Conservation (phyloP, 305 asterid genomes). For the Plantago lanceolata region DNA sequence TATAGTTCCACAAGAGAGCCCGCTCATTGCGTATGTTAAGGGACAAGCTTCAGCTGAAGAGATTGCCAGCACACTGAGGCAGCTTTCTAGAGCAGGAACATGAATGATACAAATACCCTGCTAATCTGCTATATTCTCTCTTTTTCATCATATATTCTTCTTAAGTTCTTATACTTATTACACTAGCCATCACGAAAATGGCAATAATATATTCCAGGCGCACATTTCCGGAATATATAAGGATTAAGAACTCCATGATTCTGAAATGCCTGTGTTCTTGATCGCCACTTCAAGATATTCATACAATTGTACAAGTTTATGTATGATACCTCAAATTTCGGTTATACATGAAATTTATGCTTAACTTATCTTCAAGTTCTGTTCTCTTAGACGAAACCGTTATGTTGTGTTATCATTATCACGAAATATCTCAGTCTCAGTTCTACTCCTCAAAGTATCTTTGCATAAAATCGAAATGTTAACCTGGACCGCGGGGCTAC, state of each 20-base stretch:
- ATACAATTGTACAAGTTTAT: background rate
- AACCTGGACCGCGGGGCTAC: too few species aligned
- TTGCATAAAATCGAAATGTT: too few species aligned
- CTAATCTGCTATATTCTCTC: background rate
- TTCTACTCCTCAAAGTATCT: background rate
- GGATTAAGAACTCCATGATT: background rate
- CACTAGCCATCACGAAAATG: background rate
- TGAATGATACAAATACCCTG: conserved; percentile 28
- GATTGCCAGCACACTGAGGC: conserved; percentile 43
- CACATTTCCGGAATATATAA: background rate
- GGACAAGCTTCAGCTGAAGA: conserved; percentile 48
- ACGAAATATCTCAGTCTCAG: too few species aligned
- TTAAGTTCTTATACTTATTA: conserved; percentile 1
- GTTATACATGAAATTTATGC: background rate
- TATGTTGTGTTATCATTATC: too few species aligned
- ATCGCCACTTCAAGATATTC: background rate
- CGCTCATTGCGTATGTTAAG: conserved; percentile 35
- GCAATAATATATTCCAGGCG: conserved; percentile 5
- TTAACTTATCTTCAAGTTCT: background rate
- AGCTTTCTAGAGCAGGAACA: conserved; percentile 46
- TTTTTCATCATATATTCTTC: background rate
- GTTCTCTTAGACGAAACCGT: background rate
- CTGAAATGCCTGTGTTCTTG: background rate
- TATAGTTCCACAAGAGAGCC: conserved; percentile 61
- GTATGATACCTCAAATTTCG: background rate